Percentiles rank a stretch among this genome's conserved stretches.
Evolutionary conservation across 2,329 filamentous ascomycete species (phyloP).

Genomic region (Paecilomyces sp.): DNA sequence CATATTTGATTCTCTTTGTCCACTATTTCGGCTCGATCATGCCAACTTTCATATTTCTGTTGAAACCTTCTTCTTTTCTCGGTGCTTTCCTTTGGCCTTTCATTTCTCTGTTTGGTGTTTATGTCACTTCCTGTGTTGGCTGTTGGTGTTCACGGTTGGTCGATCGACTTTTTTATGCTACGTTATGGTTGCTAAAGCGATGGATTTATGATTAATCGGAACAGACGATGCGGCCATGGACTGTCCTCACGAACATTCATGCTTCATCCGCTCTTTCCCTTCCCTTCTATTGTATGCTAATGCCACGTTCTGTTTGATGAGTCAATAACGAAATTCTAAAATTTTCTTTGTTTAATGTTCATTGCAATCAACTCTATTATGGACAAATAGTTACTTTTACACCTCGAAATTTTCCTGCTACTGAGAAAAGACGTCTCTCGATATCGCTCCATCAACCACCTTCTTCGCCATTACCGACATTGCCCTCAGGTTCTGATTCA

Average conservation of each 20-base stretch:
- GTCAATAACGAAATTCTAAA: neutral
- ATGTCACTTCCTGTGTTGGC: constrained; percentile 5
- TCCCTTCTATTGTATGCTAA: constrained; percentile 1
- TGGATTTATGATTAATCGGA: neutral
- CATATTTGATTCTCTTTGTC: constrained; percentile 2
- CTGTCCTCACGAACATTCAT: neutral
- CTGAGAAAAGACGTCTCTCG: neutral
- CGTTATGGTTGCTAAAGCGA: constrained; percentile 1
- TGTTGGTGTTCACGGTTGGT: neutral
- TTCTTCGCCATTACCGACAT: constrained; percentile 12
- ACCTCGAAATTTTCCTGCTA: no score
- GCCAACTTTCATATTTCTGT: constrained; percentile 7
- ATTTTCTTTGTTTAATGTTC: constrained; percentile 1
- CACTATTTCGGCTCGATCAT: constrained; percentile 4
- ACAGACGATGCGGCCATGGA: neutral
- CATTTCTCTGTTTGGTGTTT: constrained; percentile 9
- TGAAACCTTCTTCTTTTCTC: constrained; percentile 3
- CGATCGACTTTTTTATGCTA: constrained; percentile 3
- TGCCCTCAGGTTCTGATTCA: constrained; percentile 13
- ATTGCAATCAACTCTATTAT: neutral
- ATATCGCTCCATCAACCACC: constrained; percentile 8
- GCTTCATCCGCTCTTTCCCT: constrained; percentile 1
- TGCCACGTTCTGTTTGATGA: constrained; percentile 4
- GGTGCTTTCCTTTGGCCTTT: constrained; percentile 9
- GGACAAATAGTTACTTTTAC: neutral